These are phyloP conservation scores for Diaporthe aspalathi DNA, from an alignment of 2,329 filamentous ascomycete species.

Conservation along the genomic window DNA sequence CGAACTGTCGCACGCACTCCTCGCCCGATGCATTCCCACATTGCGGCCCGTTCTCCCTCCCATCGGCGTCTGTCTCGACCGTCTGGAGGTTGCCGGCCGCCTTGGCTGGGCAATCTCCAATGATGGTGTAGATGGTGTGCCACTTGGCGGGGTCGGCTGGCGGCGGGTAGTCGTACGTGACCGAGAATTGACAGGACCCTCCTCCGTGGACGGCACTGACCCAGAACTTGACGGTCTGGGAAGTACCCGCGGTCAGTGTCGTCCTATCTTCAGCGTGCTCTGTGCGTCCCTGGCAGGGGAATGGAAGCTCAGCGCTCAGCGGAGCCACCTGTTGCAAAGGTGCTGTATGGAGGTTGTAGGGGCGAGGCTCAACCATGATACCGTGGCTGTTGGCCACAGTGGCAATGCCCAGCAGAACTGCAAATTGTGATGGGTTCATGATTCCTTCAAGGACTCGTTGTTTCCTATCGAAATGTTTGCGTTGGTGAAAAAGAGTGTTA, in stretches of 20 bases:
- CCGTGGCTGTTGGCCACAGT: neutral
- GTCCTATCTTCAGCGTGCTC: neutral
- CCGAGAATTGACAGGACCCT: neutral
- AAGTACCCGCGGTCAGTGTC: neutral
- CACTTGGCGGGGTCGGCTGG: slow-evolving; percentile 1
- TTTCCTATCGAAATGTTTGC: neutral
- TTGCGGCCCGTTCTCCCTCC: neutral
- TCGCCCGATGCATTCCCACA: neutral
- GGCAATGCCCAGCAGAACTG: neutral
- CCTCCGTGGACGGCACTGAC: neutral
- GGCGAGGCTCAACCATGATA: slow-evolving; percentile 11
- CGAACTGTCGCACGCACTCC: neutral
- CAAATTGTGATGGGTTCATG: neutral
- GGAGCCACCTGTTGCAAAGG: slow-evolving; percentile 3
- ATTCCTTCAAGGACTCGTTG: neutral
- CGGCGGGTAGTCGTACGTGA: slow-evolving; percentile 10
- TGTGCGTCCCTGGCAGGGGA: slow-evolving; percentile 5
- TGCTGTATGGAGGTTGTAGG: neutral
- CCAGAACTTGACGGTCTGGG: neutral
- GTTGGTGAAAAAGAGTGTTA: neutral
- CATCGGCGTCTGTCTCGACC: neutral
- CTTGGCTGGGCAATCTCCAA: neutral
- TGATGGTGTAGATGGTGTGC: neutral
- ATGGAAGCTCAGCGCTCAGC: neutral
- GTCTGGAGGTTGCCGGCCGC: neutral